Percentiles rank a stretch among this genome's conserved stretches.
phyloP scores from a whole-genome alignment of 768 basidiomycete genomes.

The Auricularia cornea region DNA sequence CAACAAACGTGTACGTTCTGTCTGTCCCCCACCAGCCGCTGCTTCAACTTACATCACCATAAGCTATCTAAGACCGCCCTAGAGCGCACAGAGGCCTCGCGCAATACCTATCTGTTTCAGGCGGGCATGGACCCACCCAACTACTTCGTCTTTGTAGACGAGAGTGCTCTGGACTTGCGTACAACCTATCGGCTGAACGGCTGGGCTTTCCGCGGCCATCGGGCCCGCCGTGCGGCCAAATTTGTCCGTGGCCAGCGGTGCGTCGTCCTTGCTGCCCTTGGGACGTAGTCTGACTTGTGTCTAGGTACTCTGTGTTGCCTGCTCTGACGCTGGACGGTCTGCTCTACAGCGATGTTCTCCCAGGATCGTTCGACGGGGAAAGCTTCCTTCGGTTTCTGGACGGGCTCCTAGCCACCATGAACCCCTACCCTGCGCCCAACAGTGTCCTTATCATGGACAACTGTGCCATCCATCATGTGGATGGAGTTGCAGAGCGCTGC shows the following conservation, averaged over 20 bases:
- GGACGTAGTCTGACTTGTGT: neutral
- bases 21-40: neutral
- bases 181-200: conserved; percentile 3
- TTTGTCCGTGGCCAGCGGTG: conserved; percentile 15
- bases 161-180: conserved; percentile 8
- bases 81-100: neutral
- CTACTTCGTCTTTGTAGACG: conserved; percentile 15
- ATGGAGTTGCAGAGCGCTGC: conserved; percentile 15
- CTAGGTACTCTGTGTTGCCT: conserved; percentile 30
- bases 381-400: conserved; percentile 26
- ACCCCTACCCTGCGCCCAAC: conserved; percentile 27
- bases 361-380: conserved; percentile 21
- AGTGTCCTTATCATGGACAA: conserved; percentile 36
- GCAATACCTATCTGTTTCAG: neutral
- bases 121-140: neutral
- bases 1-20: neutral
- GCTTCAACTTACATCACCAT: too few relatives aligned
- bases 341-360: conserved; percentile 19
- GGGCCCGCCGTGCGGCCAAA: conserved; percentile 4
- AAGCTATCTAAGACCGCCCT: neutral
- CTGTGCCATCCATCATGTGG: conserved; percentile 26
- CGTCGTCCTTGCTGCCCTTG: neutral
- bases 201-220: conserved; percentile 8
- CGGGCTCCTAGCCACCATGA: conserved; percentile 28
- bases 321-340: conserved; percentile 30